These are phyloP conservation scores for Hymenochaete sp. DNA, from an alignment of 1,284 basidiomycete genomes.

Conservation along the genomic window DNA sequence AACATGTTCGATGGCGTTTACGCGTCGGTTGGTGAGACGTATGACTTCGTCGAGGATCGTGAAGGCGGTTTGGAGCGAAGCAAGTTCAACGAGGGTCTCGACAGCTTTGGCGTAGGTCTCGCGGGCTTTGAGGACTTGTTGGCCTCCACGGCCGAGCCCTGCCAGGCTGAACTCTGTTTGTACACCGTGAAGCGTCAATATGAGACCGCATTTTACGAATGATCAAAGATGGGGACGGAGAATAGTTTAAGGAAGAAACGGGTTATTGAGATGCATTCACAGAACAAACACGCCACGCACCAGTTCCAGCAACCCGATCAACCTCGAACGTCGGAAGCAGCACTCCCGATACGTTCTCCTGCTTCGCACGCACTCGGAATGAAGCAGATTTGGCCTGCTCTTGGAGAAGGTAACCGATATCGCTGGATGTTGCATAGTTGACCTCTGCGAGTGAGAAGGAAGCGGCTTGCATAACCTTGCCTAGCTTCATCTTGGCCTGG, in stretches of 20 bases:
- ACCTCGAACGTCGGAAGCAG: slow-evolving; percentile 94
- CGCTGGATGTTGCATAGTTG: slow-evolving; percentile 93
- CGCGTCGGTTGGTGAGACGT: slow-evolving; percentile 93
- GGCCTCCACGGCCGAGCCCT: slow-evolving; percentile 95
- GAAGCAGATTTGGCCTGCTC: slow-evolving; percentile 87
- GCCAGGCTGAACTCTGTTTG: slow-evolving; percentile 88
- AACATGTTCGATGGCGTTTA: slow-evolving; percentile 98
- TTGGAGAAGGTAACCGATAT: slow-evolving; percentile 93
- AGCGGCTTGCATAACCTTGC: slow-evolving; percentile 94
- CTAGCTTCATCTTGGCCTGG: slow-evolving; percentile 98
- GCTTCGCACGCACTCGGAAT: slow-evolving; percentile 90
- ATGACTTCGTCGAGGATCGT: slow-evolving; percentile 99
- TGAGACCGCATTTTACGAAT: not conserved
- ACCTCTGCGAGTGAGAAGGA: slow-evolving; percentile 99
- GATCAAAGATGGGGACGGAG: not conserved
- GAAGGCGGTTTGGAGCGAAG: slow-evolving; percentile 95
- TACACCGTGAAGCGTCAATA: not conserved
- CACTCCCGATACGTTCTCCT: slow-evolving; percentile 98
- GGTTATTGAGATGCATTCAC: not conserved
- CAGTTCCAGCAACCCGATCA: slow-evolving; percentile 74
- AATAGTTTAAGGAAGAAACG: slow-evolving; percentile 2
- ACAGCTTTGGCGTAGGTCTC: slow-evolving; percentile 97
- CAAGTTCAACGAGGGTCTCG: slow-evolving; percentile 94
- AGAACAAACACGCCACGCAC: slow-evolving; percentile 34
- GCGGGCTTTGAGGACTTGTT: slow-evolving; percentile 88